phyloP scores from a whole-genome alignment of 768 basidiomycete species.

The Roridomyces roridus region DNA sequence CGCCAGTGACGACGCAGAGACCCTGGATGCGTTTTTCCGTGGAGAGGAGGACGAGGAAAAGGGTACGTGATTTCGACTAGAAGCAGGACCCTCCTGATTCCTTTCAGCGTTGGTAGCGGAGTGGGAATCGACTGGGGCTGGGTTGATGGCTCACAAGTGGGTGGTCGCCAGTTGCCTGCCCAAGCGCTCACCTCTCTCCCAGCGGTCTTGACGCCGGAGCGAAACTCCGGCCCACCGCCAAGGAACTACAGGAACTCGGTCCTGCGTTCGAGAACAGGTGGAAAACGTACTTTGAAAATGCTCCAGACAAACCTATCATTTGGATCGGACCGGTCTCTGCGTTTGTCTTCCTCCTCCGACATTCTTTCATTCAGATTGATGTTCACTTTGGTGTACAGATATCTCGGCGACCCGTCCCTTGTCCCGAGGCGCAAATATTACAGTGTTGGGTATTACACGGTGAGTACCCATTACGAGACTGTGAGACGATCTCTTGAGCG shows the following conservation, averaged over 20 bases:
- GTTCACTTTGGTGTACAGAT: slow-evolving; percentile 26
- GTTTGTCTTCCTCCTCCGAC: slow-evolving; percentile 24
- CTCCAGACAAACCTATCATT: slow-evolving; percentile 45
- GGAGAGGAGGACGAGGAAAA: slow-evolving; percentile 31
- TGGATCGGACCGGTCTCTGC: slow-evolving; percentile 35
- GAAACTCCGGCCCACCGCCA: slow-evolving; percentile 43
- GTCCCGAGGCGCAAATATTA: slow-evolving; percentile 31
- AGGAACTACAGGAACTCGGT: slow-evolving; percentile 43
- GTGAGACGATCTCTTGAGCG: background rate
- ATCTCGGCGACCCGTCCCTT: slow-evolving; percentile 23
- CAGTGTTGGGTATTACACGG: slow-evolving; percentile 33
- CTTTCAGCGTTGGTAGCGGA: slow-evolving; percentile 4
- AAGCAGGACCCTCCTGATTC: slow-evolving; percentile 24
- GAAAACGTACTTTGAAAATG: slow-evolving; percentile 39
- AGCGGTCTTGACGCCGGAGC: slow-evolving; percentile 45
- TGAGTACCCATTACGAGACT: slow-evolving; percentile 15
- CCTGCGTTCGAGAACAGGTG: slow-evolving; percentile 42
- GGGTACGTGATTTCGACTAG: slow-evolving; percentile 23
- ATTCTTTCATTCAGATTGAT: background rate
- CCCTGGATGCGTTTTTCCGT: slow-evolving; percentile 39
- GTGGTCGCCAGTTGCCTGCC: background rate
- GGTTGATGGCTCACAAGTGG: slow-evolving; percentile 46
- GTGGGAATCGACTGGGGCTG: slow-evolving; percentile 2
- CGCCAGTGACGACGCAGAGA: slow-evolving; percentile 36
- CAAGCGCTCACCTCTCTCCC: background rate